phyloP scores from a whole-genome alignment of 805 yeast species.

The Komagataella pseudopastoris region DNA sequence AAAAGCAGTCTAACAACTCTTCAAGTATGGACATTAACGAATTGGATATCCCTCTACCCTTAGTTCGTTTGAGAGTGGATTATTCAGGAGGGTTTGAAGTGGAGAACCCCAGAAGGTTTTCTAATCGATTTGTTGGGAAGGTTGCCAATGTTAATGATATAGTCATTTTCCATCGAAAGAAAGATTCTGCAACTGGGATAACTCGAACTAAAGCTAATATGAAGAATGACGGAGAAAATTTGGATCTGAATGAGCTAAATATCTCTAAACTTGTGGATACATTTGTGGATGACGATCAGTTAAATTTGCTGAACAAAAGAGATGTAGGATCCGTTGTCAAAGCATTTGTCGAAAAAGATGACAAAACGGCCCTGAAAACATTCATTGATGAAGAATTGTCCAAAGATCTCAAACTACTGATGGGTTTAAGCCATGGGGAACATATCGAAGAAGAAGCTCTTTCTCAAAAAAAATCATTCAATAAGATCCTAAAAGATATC shows the following conservation, averaged over 20 bases:
- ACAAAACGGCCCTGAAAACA: conserved; percentile 54
- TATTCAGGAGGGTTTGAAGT: conserved; percentile 86
- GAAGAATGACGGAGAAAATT: conserved; percentile 8
- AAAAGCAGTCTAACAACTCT: conserved; percentile 12
- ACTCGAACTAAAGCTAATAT: conserved; percentile 1
- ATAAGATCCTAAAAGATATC: conserved; percentile 26
- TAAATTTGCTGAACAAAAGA: conserved; percentile 58
- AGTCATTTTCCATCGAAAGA: conserved; percentile 50
- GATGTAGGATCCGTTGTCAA: conserved; percentile 67
- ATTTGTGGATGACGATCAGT: conserved; percentile 45
- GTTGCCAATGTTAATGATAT: conserved; percentile 90
- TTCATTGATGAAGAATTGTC: conserved; percentile 44
- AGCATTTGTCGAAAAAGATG: conserved; percentile 70
- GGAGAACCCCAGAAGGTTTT: conserved; percentile 80
- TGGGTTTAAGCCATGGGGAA: conserved; percentile 27
- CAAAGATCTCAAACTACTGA: conserved; percentile 35
- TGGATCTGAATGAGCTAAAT: conserved; percentile 24
- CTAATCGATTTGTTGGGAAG: conserved; percentile 78
- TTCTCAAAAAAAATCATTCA: conserved; percentile 19
- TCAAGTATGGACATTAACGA: conserved; percentile 14
- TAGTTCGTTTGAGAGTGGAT: conserved; percentile 74
- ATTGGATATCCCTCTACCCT: conserved; percentile 55
- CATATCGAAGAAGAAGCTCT: conserved; percentile 15
- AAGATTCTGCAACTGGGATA: conserved; percentile 12
- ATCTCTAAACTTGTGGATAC: conserved; percentile 53